A percentile compares a stretch with the other conserved stretches of the same genome.
Evolutionary conservation across 495 filamentous ascomycete genomes (phyloP).

Genomic region (Xylaria intraflava): DNA sequence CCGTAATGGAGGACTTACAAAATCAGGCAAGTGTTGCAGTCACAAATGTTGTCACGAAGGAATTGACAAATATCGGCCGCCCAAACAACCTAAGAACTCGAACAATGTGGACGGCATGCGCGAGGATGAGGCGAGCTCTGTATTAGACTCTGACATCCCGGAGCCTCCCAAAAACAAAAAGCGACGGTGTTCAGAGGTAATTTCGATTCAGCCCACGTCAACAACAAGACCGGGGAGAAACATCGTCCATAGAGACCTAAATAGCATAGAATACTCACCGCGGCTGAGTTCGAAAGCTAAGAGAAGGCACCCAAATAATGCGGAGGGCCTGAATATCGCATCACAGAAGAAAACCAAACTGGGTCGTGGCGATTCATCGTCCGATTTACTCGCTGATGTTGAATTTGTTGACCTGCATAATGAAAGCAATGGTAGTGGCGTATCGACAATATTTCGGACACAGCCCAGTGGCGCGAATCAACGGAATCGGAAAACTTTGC

Average conservation of each 20-base stretch:
- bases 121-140: conserved; percentile 13
- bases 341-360: neutral
- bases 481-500: neutral
- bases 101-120: neutral
- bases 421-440: neutral
- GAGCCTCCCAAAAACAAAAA: neutral
- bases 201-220: neutral
- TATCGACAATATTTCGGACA: conserved; percentile 8
- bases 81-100: conserved; percentile 31
- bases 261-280: neutral
- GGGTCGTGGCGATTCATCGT: neutral
- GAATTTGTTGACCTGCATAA: conserved; percentile 34
- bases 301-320: conserved; percentile 6
- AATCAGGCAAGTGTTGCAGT: conserved; percentile 38
- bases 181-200: neutral
- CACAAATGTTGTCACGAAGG: conserved; percentile 90
- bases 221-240: neutral
- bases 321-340: neutral
- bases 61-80: conserved; percentile 67
- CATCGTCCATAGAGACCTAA: neutral
- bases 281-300: neutral
- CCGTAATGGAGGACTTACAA: conserved; percentile 61
- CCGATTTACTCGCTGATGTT: conserved; percentile 17
- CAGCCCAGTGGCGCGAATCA: conserved; percentile 1
- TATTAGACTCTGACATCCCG: neutral